phyloP scores from a whole-genome alignment of 2,329 filamentous ascomycete species.

The Aspergillus jensenii region DNA sequence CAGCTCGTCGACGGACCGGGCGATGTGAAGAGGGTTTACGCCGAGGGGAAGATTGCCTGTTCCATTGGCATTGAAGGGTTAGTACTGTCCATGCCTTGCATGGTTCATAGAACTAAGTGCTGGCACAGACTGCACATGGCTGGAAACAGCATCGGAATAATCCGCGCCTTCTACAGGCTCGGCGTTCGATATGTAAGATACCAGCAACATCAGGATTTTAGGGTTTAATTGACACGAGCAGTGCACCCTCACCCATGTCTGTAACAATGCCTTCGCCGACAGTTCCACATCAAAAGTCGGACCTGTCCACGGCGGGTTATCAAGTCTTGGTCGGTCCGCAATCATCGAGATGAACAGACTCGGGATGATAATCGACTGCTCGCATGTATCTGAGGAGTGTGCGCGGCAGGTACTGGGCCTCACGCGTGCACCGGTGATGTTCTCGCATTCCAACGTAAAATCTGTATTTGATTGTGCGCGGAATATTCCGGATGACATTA shows the following conservation, averaged over 20 bases:
- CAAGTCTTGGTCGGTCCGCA: not conserved
- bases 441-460: not conserved
- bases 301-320: not conserved
- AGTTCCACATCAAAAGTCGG: not conserved
- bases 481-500: not conserved
- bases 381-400: not conserved
- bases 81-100: not conserved
- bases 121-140: conserved; percentile 1
- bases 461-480: not conserved
- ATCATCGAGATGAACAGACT: conserved; percentile 12
- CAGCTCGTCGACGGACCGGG: not conserved
- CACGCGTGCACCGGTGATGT: not conserved
- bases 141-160: conserved; percentile 19
- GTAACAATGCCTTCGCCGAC: conserved; percentile 20
- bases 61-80: conserved; percentile 2
- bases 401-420: not conserved
- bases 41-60: not conserved
- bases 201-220: too few relatives aligned
- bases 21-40: not conserved
- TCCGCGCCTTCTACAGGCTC: conserved; percentile 22
- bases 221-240: not conserved
- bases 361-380: conserved; percentile 12
- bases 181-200: conserved; percentile 19
- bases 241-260: conserved; percentile 22
- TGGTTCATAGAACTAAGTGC: not conserved